Evolutionary conservation across 1,284 basidiomycete genomes (phyloP).

Genomic region (Earliella scabrosa): DNA sequence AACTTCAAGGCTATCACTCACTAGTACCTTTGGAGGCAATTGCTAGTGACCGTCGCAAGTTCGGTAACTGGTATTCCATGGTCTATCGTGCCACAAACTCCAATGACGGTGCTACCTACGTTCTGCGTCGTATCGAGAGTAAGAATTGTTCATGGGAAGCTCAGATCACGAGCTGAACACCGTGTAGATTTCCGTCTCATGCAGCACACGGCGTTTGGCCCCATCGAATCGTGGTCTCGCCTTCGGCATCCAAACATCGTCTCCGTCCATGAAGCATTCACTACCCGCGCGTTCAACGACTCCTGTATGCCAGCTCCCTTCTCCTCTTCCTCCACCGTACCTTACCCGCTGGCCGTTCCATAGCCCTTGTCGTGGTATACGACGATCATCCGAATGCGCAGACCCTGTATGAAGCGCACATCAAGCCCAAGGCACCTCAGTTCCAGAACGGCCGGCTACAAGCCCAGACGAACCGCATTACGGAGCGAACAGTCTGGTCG

Average conservation of each 20-base stretch:
- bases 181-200: slow-evolving; percentile 80
- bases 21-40: slow-evolving; percentile 78
- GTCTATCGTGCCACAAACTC: slow-evolving; percentile 85
- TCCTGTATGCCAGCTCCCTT: slow-evolving; percentile 64
- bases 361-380: slow-evolving; percentile 93
- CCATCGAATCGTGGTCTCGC: slow-evolving; percentile 88
- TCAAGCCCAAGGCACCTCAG: slow-evolving; percentile 53
- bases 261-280: slow-evolving; percentile 91
- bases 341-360: background rate
- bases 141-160: slow-evolving; percentile 32
- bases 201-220: slow-evolving; percentile 81
- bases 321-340: background rate
- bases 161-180: slow-evolving; percentile 16
- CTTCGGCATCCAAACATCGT: slow-evolving; percentile 91
- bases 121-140: slow-evolving; percentile 88
- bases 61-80: slow-evolving; percentile 78
- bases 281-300: slow-evolving; percentile 92
- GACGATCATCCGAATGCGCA: slow-evolving; percentile 88
- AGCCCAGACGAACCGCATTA: slow-evolving; percentile 46
- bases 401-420: slow-evolving; percentile 78
- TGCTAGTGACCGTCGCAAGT: slow-evolving; percentile 62
- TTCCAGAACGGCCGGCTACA: slow-evolving; percentile 51
- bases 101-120: slow-evolving; percentile 81
- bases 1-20: slow-evolving; percentile 91
- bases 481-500: slow-evolving; percentile 92